Percentiles rank a stretch among this genome's conserved stretches.
Conservation (phyloP, 2,329 filamentous ascomycete genomes). For the Aspergillus ustus region DNA sequence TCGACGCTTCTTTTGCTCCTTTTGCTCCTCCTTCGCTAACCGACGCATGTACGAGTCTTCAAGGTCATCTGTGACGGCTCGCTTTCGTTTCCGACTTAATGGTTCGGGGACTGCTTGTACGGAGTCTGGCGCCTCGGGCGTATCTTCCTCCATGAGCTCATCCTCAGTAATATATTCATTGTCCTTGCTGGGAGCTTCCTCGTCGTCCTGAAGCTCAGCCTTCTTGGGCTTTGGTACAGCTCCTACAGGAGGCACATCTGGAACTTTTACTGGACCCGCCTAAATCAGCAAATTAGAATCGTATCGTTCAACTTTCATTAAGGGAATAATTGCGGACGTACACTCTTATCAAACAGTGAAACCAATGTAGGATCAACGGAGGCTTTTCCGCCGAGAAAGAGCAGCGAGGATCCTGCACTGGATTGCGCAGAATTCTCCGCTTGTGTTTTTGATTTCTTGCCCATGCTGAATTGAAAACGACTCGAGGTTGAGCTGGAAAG, state of each 20-base stretch:
- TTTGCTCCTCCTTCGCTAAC: slow-evolving; percentile 48
- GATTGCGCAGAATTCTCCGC: slow-evolving; percentile 22
- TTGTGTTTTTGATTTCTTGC: slow-evolving; percentile 40
- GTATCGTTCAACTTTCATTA: slow-evolving; percentile 13
- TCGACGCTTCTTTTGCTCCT: slow-evolving; percentile 40
- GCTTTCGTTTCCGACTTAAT: slow-evolving; percentile 57
- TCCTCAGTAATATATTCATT: slow-evolving; percentile 38
- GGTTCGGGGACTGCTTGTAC: slow-evolving; percentile 25
- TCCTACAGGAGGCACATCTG: slow-evolving; percentile 27
- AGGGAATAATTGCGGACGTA: slow-evolving; percentile 51
- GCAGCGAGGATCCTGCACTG: slow-evolving; percentile 28
- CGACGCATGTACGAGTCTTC: slow-evolving; percentile 51
- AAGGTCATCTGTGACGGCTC: slow-evolving; percentile 53
- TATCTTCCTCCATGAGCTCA: slow-evolving; percentile 47
- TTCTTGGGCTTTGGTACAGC: slow-evolving; percentile 19
- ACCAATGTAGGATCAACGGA: slow-evolving; percentile 71
- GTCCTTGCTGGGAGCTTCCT: slow-evolving; percentile 32
- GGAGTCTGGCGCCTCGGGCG: slow-evolving; percentile 50
- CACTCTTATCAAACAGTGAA: slow-evolving; percentile 73
- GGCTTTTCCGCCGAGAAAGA: slow-evolving; percentile 62
- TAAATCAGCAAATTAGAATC: slow-evolving; percentile 23
- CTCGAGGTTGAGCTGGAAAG: not conserved
- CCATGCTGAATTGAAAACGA: slow-evolving; percentile 30
- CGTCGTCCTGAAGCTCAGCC: slow-evolving; percentile 30
- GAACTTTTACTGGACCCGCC: slow-evolving; percentile 48